Percentiles rank a stretch among this genome's conserved stretches.
phyloP scores from a whole-genome alignment of 768 basidiomycete genomes.

The Pleurotus djamor region DNA sequence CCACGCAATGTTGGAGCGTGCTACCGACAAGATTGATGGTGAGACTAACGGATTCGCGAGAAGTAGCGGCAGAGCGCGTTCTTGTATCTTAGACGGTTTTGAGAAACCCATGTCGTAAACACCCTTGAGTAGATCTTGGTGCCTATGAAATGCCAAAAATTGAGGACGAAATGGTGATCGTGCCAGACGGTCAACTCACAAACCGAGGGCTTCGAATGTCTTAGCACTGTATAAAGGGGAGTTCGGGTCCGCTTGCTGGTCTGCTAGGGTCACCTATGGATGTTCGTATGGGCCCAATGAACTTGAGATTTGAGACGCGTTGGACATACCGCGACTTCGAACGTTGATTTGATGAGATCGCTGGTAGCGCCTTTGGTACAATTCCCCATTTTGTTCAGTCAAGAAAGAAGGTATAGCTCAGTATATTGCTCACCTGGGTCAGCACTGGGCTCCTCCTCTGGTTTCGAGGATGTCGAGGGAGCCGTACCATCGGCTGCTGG shows the following conservation, averaged over 20 bases:
- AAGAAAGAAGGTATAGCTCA: neutral
- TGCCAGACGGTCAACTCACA: conserved; percentile 62
- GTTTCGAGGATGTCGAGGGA: conserved; percentile 6
- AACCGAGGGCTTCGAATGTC: conserved; percentile 91
- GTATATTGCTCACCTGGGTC: conserved; percentile 18
- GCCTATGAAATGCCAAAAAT: conserved; percentile 36
- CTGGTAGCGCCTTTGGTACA: conserved; percentile 27
- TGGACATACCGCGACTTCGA: conserved; percentile 71
- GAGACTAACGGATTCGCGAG: conserved; percentile 80
- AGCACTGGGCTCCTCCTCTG: conserved; percentile 18
- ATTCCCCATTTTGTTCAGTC: neutral
- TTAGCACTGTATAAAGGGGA: conserved; percentile 95
- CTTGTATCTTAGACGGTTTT: conserved; percentile 98
- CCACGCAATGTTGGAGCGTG: conserved; percentile 3
- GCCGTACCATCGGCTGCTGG: conserved; percentile 18
- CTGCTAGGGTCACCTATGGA: conserved; percentile 86
- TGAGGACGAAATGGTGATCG: neutral
- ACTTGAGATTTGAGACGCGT: conserved; percentile 8
- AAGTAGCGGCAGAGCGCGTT: conserved; percentile 90
- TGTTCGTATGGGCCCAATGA: conserved; percentile 1
- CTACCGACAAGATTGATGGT: neutral
- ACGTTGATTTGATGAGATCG: conserved; percentile 76
- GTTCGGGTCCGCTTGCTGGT: conserved; percentile 93
- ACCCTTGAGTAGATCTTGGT: conserved; percentile 88
- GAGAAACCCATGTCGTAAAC: conserved; percentile 95